Base-by-base conservation (phyloP, 192 early-diverging fungal genomes). In the Umbelopsis sp. region DNA sequence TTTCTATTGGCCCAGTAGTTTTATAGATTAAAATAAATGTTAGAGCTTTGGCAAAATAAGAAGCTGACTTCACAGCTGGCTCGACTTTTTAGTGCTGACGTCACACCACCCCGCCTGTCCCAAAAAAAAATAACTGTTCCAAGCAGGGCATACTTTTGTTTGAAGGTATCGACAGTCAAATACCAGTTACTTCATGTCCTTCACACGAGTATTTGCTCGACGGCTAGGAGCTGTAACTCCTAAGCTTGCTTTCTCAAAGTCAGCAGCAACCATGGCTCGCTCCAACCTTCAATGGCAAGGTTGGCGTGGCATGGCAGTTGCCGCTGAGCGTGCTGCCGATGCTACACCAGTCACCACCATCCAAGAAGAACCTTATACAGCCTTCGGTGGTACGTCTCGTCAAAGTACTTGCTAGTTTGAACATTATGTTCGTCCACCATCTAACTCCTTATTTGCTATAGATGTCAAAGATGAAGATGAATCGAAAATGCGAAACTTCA, bases 401-500 rank as follows among this genome's bases (percentile, higher is more conserved):
- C 13, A n/a, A 8, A 47, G 41, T 23, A 16, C 49, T 27, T 41
- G 33, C 18, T 50, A 50, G 12, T 5, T 5, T 51, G 20, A 65
- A 25, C n/a, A 18, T 41, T 4, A 66, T 18, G 2, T 15, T 46
- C 12, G 16, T 44, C 33, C 25, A 68, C 25, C 27, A 11, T 52
- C 58, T 64, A 30, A 50, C 58, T 46, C 20, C 16, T 49, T 2
- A 23, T 45, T 33, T 64, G 22, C 49, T 37, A 20, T 67, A 80
- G 81, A 76, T 74, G 53, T 79, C 47, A 74, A 74, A 20, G 78
- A 82, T 46, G 82, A 81, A 46, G 80, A 82, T 41, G 84, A 86
- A 55, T 75, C 78, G 68, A 86, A 77, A 51, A 68, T 83, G 37
- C 82, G 84, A 46, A 83, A 86, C 49, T 99, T 92, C 84, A 99